Evolutionary conservation across 2,329 filamentous ascomycete genomes (phyloP), one percentile per base, ranked within the genome.

Genomic region (Pseudogymnoascus sp.): DNA sequence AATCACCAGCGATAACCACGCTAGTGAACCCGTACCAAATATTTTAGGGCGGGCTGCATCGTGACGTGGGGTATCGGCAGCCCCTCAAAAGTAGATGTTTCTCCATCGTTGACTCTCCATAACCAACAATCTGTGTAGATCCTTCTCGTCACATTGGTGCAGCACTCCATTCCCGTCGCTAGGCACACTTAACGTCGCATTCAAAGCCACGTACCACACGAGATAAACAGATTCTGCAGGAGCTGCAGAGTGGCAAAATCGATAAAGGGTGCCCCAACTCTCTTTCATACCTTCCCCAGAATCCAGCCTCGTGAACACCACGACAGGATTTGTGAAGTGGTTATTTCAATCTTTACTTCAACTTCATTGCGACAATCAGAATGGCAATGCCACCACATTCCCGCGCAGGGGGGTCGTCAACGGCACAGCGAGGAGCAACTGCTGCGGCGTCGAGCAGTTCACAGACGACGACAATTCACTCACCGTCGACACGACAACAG

Each of bases 11-110:
- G 6, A n/a, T 3, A 57, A 34, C 28, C n/a, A 21, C 51, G 51
- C 51, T 57, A 57, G 51, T 57, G 51, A 57, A 36, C 51, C 51
- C 28, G 36, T 57, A 57, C 39, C 51, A 57, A 57, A 57, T 57
- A 57, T 34, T 57, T 57, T 36, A 31, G 51, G 51, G 51, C 51
- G 13, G 28, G 1, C 28, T 57, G 51, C 51, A 36, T 57, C 51
- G 51, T 57, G 51, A 57, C 51, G 51, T 57, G 51, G 51, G 51
- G 51, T 31, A 57, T 34, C 11, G 28, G 51, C 51, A 57, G 16
- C 51, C 51, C 51, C 51, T 57, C 51, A 57, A 57, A 57, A 34
- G 28, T 34, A 16, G 51, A 19, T 10, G 51, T 13, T 57, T 57
- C 48, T 34, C 51, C 25, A 6, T 21, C 28, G 28, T 57, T 36